Percentiles rank a stretch among this genome's conserved stretches.
Evolutionary conservation across 2,329 filamentous ascomycete species (phyloP).

Genomic region (Alternaria burnsii): DNA sequence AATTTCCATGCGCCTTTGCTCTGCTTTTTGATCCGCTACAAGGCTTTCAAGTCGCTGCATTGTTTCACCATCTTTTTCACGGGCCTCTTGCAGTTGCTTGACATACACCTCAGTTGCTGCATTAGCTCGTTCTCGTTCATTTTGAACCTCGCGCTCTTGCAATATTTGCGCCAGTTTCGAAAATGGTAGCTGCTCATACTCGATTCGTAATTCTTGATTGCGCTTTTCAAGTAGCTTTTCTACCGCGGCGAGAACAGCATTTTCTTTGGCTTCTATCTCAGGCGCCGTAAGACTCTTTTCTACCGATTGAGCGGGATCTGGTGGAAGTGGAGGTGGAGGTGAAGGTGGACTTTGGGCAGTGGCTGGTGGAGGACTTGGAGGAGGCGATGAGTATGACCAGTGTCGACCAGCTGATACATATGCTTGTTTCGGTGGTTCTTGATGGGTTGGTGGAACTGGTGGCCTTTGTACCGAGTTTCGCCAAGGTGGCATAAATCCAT

Average conservation of each 20-base stretch:
- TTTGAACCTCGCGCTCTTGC: constrained; percentile 10
- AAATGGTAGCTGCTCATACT: constrained; percentile 7
- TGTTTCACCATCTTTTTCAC: background rate
- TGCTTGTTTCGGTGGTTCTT: background rate
- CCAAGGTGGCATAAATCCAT: background rate
- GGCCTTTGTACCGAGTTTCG: background rate
- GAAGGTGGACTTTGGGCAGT: background rate
- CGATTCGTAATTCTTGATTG: background rate
- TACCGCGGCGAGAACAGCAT: background rate
- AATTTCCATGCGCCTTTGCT: background rate
- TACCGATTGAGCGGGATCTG: no score
- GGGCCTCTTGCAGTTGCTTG: constrained; percentile 5
- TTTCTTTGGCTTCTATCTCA: background rate
- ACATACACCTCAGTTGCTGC: constrained; percentile 2
- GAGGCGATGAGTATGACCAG: background rate
- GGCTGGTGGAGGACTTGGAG: background rate
- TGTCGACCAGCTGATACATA: background rate
- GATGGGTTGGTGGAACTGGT: background rate
- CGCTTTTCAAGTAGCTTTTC: constrained; percentile 5
- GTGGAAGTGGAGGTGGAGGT: no score
- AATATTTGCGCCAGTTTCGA: constrained; percentile 18
- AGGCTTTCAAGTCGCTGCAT: constrained; percentile 4
- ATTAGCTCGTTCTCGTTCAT: constrained; percentile 11
- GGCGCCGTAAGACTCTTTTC: background rate
- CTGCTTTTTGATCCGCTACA: background rate